Conservation (phyloP, 2,329 filamentous ascomycete genomes). For the Penicillium sp. region DNA sequence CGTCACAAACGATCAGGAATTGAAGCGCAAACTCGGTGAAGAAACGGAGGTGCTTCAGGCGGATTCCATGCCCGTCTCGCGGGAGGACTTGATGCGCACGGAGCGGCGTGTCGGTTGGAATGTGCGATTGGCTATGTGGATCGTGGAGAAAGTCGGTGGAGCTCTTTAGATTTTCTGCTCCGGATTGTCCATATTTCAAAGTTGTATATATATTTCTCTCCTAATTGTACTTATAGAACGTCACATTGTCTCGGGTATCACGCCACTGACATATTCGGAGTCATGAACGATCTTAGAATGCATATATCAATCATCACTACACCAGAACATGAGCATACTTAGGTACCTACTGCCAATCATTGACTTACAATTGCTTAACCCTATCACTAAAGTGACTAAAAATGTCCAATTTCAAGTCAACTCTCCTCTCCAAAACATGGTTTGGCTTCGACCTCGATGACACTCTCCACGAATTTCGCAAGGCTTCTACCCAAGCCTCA, state of each 20-base stretch:
- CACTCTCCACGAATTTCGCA: conserved; percentile 50
- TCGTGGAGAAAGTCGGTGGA: conserved; percentile 80
- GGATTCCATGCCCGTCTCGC: conserved; percentile 65
- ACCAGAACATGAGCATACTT: not conserved
- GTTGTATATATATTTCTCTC: not conserved
- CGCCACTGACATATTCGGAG: not conserved
- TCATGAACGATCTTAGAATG: not conserved
- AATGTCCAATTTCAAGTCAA: conserved; percentile 12
- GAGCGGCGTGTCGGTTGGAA: conserved; percentile 83
- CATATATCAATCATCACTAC: not conserved
- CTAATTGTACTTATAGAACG: not conserved
- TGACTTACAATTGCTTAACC: too few species aligned
- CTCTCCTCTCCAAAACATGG: conserved; percentile 34
- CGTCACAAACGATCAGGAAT: conserved; percentile 70
- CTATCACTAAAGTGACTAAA: not conserved
- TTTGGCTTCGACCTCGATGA: conserved; percentile 53
- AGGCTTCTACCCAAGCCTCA: conserved; percentile 40
- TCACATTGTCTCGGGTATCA: not conserved
- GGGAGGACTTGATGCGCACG: conserved; percentile 74
- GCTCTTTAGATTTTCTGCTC: conserved; percentile 60
- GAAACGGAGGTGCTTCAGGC: conserved; percentile 81
- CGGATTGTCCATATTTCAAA: not conserved
- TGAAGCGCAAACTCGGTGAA: conserved; percentile 71
- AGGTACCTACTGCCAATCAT: not conserved
- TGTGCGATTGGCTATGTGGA: conserved; percentile 90